Evolutionary conservation across 2,329 filamentous ascomycete species (phyloP), one percentile per base, ranked within the genome.

Genomic region (Pseudogymnoascus verrucosus): DNA sequence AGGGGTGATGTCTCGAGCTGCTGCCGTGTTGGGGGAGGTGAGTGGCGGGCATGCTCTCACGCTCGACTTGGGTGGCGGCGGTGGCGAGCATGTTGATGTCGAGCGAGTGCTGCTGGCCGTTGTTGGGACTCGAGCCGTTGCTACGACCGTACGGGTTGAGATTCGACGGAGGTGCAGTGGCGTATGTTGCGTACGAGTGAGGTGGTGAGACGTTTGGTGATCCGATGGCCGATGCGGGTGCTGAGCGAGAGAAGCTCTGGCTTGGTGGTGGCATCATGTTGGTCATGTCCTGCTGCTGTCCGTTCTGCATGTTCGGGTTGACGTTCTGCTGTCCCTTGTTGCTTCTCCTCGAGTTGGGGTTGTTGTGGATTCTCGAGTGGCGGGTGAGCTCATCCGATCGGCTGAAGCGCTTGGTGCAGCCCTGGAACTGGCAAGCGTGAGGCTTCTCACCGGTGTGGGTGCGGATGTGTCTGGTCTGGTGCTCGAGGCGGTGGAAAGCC

Each of bases 371-470:
- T 76, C 93, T 86, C 75, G 93, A 97, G 79, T 99, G 93, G 66
- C 93, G 88, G 67, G 95, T 99, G 70, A 99, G 83, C 79, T 99
- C 93, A 74, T 99, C 93, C 11, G 93, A 97, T 68, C 93, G 88
- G 68, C 91, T 96, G 80, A 99, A 98, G 72, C 93, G 91, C 80
- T 98, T 98, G 71, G 90, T 93, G 85, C 93, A 98, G 71, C 93
- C 92, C 3, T 91, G 92, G 73, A 93, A 97, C 75, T 91, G 88
- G 84, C 93, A 99, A 67, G 90, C 93, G 73, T 98, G 95, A 59
- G 93, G 93, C 83, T 98, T 99, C 81, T 99, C 93, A 72, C 93
- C 95, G 0, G 93, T 99, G 78, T 99, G 93, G 5, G 95, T 98
- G 72, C 93, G 88, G 74, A 98, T 98, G 78, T 99, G 93, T 71